A percentile compares a stretch with the other conserved stretches of the same genome.
These are phyloP conservation scores for Phytophthora gonapodyides DNA, from an alignment of 352 stramenopile genomes.

Conservation along the genomic window DNA sequence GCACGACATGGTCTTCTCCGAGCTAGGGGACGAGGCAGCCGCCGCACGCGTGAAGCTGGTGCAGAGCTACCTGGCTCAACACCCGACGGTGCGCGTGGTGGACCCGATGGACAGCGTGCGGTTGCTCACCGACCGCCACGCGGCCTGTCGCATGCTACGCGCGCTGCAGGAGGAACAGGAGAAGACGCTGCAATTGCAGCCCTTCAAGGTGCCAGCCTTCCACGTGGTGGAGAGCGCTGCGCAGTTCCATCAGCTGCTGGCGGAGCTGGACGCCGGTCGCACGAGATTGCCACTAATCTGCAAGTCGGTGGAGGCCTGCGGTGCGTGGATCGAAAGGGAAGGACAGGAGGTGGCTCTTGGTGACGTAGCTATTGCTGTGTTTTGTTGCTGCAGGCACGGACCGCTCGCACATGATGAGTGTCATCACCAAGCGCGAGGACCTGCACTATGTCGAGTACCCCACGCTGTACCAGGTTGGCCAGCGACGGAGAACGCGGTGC, in stretches of 20 bases:
- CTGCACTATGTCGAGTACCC: conserved; percentile 61
- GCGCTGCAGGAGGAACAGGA: conserved; percentile 23
- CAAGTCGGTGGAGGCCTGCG: conserved; percentile 85
- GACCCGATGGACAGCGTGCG: conserved; percentile 72
- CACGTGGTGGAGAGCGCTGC: conserved; percentile 44
- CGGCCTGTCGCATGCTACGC: conserved; percentile 58
- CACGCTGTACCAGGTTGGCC: conserved; percentile 65
- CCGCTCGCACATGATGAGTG: conserved; percentile 83
- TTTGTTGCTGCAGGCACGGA: conserved; percentile 56
- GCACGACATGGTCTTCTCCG: conserved; percentile 83
- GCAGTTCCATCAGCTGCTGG: conserved; percentile 46
- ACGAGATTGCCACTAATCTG: conserved; percentile 73
- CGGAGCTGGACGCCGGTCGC: conserved; percentile 42
- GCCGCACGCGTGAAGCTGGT: conserved; percentile 56
- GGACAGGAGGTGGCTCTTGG: conserved; percentile 1
- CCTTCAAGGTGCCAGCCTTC: conserved; percentile 62
- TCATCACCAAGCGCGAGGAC: conserved; percentile 71
- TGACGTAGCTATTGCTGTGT: not conserved
- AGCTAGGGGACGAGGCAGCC: conserved; percentile 52
- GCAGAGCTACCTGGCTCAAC: conserved; percentile 42
- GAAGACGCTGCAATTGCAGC: conserved; percentile 1
- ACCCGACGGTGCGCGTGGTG: conserved; percentile 61
- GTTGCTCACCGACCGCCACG: conserved; percentile 71
- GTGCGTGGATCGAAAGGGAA: conserved; percentile 37
- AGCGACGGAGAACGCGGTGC: not conserved